Percentiles rank a stretch among this genome's conserved stretches.
Evolutionary conservation across 2,329 filamentous ascomycete species (phyloP).

Genomic region (Diaporthe humulicola): DNA sequence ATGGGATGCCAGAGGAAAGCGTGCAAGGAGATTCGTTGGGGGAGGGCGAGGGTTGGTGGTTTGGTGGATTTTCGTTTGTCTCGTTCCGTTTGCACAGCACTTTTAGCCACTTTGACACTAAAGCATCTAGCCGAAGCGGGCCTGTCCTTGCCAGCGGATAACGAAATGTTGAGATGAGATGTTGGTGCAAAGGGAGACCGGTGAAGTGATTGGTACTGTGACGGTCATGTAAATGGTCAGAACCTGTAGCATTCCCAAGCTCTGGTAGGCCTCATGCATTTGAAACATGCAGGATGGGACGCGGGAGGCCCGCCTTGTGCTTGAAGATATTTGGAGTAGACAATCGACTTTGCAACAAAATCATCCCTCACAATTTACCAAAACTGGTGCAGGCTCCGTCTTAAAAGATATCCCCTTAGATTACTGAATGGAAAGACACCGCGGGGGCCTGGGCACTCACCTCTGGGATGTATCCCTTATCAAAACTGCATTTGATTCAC

Average conservation of each 20-base stretch:
- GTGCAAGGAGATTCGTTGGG: background rate
- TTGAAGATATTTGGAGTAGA: background rate
- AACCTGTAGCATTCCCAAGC: background rate
- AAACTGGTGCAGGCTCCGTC: too few relatives aligned
- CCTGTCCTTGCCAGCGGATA: too few relatives aligned
- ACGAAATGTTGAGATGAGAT: background rate
- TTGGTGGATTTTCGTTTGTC: background rate
- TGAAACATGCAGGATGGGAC: background rate
- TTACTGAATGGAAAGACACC: too few relatives aligned
- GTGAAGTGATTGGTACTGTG: too few relatives aligned
- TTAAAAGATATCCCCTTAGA: too few relatives aligned
- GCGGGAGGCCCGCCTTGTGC: background rate
- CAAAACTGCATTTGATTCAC: too few relatives aligned
- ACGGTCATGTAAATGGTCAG: background rate
- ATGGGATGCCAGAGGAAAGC: background rate
- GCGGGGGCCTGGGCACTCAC: too few relatives aligned
- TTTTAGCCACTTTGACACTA: too few relatives aligned
- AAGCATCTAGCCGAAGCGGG: background rate
- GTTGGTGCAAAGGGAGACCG: background rate
- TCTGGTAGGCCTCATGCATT: background rate
- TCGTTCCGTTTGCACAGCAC: background rate
- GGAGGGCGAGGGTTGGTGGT: background rate
- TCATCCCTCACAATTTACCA: too few relatives aligned
- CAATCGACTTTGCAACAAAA: too few relatives aligned
- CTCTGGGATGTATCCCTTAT: too few relatives aligned